phyloP scores from a whole-genome alignment of 129 eudicot genomes.

The Lactuca saligna region DNA sequence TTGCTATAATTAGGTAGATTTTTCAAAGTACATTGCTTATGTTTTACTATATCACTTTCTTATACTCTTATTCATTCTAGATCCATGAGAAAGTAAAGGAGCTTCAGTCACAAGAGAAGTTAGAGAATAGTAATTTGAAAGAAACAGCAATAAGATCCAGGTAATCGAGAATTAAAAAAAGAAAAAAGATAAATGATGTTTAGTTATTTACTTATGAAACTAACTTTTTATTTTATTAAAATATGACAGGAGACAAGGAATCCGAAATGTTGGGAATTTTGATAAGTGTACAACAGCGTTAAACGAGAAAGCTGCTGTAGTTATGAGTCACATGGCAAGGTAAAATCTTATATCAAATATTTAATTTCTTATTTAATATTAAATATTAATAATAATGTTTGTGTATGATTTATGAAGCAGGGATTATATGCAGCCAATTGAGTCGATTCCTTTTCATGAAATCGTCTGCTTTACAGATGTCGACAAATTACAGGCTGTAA shows the following conservation, averaged over 20 bases:
- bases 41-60: no score
- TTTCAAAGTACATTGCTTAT: no score
- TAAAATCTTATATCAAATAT: constrained; percentile 13
- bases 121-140: constrained; percentile 36
- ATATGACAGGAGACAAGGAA: constrained; percentile 52
- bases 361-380: not conserved
- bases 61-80: constrained; percentile 31
- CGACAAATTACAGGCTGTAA: constrained; percentile 76
- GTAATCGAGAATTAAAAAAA: constrained; percentile 28
- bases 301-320: constrained; percentile 58
- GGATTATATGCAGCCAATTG: constrained; percentile 73
- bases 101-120: constrained; percentile 43
- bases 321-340: constrained; percentile 62
- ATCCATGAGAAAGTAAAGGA: constrained; percentile 76
- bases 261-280: constrained; percentile 37
- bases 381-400: no score
- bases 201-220: not conserved
- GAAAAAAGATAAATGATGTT: not conserved
- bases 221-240: constrained; percentile 12
- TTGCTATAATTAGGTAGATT: no score
- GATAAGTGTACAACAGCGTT: constrained; percentile 38
- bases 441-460: constrained; percentile 62
- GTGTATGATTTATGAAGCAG: constrained; percentile 39
- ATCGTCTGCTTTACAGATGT: constrained; percentile 66
- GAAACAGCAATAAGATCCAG: constrained; percentile 43